phyloP scores from a whole-genome alignment of 176 grass and related monocot genomes.

The Oropetium thomaeum region DNA sequence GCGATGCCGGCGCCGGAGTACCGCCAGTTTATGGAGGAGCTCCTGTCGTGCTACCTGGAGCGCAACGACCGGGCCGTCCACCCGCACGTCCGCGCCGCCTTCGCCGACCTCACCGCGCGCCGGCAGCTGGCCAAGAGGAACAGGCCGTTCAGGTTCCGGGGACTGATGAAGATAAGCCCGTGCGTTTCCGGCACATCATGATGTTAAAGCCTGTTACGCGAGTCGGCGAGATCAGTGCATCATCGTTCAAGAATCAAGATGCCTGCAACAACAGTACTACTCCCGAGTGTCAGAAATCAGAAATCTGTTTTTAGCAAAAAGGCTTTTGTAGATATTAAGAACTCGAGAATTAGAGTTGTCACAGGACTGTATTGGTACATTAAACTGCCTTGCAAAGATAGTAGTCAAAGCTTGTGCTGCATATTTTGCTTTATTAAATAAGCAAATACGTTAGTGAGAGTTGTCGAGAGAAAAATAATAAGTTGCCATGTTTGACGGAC shows the following conservation, averaged over 20 bases:
- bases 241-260: background rate
- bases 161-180: background rate
- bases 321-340: background rate
- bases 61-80: slow-evolving; percentile 35
- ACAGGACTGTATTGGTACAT: background rate
- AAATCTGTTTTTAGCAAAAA: background rate
- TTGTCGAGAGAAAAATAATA: background rate
- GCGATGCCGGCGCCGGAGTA: slow-evolving; percentile 20
- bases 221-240: background rate
- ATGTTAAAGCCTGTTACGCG: background rate
- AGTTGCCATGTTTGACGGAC: background rate
- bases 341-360: background rate
- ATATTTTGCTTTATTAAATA: background rate
- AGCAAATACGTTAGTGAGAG: background rate
- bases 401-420: background rate
- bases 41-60: slow-evolving; percentile 30
- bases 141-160: background rate
- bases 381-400: background rate
- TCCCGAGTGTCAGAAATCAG: background rate
- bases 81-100: slow-evolving; percentile 31
- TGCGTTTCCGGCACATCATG: background rate
- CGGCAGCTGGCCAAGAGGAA: slow-evolving; percentile 2
- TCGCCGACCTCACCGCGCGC: slow-evolving; percentile 19
- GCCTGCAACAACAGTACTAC: background rate
- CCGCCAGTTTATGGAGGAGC: slow-evolving; percentile 37